phyloP scores from a whole-genome alignment of 441 rosid genomes.

The Euphorbia celastroides region DNA sequence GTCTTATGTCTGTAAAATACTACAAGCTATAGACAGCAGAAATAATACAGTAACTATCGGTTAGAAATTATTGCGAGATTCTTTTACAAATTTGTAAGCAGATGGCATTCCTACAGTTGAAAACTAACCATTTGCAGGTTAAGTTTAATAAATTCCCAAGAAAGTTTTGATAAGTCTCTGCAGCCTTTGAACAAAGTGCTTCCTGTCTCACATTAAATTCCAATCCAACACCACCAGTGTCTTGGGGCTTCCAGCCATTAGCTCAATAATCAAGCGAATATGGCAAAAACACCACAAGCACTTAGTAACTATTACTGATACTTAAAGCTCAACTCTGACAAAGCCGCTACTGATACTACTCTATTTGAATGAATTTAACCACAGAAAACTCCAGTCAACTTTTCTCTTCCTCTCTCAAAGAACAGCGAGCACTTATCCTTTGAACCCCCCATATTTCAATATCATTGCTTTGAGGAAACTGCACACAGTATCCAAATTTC shows the following conservation, averaged over 20 bases:
- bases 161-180: background rate
- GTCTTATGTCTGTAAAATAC: background rate
- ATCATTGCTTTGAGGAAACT: background rate
- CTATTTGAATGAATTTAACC: too few species aligned
- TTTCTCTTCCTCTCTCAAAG: background rate
- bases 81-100: background rate
- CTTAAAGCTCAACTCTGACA: background rate
- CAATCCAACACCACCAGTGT: conserved; percentile 1
- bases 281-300: background rate
- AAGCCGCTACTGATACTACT: too few species aligned
- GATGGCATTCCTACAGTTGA: background rate
- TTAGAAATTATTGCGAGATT: background rate
- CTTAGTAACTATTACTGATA: background rate
- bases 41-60: background rate
- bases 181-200: background rate
- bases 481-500: background rate
- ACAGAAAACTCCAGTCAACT: background rate
- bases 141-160: background rate
- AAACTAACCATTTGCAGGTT: background rate
- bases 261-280: background rate
- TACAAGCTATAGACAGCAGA: background rate
- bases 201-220: background rate
- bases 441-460: too few species aligned
- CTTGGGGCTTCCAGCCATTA: background rate
- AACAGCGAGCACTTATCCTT: background rate